Percentiles rank a stretch among this genome's conserved stretches.
Conservation (phyloP, 441 rosid species). For the Theobroma grandiflorum region DNA sequence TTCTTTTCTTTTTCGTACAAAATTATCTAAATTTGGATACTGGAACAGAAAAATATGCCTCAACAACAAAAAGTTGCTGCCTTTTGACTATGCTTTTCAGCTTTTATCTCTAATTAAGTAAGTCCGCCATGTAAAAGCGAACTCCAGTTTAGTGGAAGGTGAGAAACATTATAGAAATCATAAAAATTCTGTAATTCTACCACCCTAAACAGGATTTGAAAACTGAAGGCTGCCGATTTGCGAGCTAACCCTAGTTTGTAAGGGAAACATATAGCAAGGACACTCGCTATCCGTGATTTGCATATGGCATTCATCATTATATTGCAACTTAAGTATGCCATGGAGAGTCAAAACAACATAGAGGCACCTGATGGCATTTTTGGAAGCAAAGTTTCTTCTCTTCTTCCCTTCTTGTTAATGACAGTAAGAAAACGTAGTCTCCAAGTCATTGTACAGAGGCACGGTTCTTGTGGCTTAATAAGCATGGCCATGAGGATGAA, state of each 20-base stretch:
- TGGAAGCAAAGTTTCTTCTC: not conserved
- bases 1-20: not conserved
- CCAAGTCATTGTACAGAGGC: not conserved
- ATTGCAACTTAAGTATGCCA: not conserved
- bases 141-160: not conserved
- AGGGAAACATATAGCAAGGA: not conserved
- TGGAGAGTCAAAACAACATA: not conserved
- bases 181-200: not conserved
- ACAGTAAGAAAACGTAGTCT: not conserved
- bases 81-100: not conserved
- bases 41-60: not conserved
- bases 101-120: not conserved
- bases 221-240: not conserved
- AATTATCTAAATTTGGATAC: not conserved
- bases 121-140: not conserved
- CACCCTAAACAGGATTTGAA: not conserved
- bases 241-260: not conserved
- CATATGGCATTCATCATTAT: not conserved
- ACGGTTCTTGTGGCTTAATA: not conserved
- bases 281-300: not conserved
- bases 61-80: not conserved
- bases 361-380: not conserved
- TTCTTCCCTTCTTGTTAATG: not conserved
- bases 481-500: not conserved
- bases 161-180: not conserved